These are phyloP conservation scores for Cutaneotrichosporon cutaneum DNA, from an alignment of 1,284 basidiomycete genomes.

Conservation along the genomic window DNA sequence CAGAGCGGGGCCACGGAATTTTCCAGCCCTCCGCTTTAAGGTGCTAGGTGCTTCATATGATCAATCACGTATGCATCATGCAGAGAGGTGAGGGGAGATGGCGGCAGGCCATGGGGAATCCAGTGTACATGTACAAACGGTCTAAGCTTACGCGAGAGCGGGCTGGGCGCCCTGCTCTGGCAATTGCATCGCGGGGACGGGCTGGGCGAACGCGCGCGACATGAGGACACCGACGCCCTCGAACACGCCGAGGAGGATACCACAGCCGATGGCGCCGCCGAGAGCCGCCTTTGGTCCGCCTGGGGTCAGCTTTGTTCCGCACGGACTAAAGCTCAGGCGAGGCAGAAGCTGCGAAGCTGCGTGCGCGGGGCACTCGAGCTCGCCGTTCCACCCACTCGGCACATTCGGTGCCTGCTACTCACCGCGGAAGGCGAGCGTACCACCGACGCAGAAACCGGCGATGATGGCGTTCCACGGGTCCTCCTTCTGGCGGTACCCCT, in stretches of 20 bases:
- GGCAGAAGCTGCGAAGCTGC: no score
- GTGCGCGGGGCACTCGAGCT: background rate
- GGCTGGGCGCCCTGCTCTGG: slow-evolving; percentile 39
- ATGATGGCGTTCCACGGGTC: slow-evolving; percentile 99
- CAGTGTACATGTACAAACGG: slow-evolving; percentile 13
- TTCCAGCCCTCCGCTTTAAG: background rate
- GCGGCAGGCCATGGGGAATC: slow-evolving; percentile 5
- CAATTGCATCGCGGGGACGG: slow-evolving; percentile 50
- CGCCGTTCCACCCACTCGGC: no score
- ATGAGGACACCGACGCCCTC: slow-evolving; percentile 59
- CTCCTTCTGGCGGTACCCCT: slow-evolving; percentile 96
- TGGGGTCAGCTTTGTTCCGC: slow-evolving; percentile 45
- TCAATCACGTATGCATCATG: slow-evolving; percentile 10
- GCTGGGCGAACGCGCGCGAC: slow-evolving; percentile 51
- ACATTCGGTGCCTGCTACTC: slow-evolving; percentile 52
- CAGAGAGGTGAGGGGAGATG: slow-evolving; percentile 11
- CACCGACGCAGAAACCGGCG: slow-evolving; percentile 97
- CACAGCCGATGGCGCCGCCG: slow-evolving; percentile 89
- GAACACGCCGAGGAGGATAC: slow-evolving; percentile 93
- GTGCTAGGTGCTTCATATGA: no score
- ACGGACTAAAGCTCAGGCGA: no score
- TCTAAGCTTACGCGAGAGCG: slow-evolving; percentile 27
- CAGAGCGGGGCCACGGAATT: slow-evolving; percentile 7
- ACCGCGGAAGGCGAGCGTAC: slow-evolving; percentile 91
- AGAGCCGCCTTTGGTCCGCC: slow-evolving; percentile 89